Conservation (phyloP, 331 rosid species). For the Quercus lobata region DNA sequence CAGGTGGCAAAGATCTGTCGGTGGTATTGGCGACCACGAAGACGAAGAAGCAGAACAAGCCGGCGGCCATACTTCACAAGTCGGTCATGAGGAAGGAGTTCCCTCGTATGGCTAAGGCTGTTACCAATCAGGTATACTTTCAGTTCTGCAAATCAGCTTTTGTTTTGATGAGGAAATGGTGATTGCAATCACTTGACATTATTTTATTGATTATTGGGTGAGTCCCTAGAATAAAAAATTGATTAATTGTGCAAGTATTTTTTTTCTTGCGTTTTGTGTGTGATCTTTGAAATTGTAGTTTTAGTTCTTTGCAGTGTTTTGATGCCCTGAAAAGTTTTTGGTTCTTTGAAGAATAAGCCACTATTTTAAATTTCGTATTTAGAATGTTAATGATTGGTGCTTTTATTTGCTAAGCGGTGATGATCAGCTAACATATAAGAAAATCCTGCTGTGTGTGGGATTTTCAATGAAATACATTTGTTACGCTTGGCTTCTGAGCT, state of each 20-base stretch:
- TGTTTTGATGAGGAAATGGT: too few species aligned
- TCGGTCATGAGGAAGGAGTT: conserved; percentile 92
- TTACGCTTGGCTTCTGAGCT: conserved; percentile 63
- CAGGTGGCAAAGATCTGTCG: conserved; percentile 65
- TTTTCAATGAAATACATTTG: conserved; percentile 35
- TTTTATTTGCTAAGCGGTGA: not conserved
- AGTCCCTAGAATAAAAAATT: too few species aligned
- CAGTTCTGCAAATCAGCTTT: too few species aligned
- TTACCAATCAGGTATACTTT: conserved; percentile 59
- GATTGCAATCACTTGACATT: too few species aligned
- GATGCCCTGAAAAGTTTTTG: not conserved
- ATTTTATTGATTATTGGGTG: too few species aligned
- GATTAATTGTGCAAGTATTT: too few species aligned
- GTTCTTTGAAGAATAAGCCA: not conserved
- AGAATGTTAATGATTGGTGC: not conserved
- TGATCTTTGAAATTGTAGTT: not conserved
- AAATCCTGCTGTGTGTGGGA: conserved; percentile 16
- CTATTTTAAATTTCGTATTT: not conserved
- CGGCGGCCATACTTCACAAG: conserved; percentile 68
- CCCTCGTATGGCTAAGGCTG: conserved; percentile 76
- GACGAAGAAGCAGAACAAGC: conserved; percentile 90
- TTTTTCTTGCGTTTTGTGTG: too few species aligned
- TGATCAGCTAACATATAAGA: conserved; percentile 48
- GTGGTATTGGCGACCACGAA: conserved; percentile 77
- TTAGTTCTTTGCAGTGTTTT: not conserved